These are phyloP conservation scores for Lecanosticta acicola DNA, from an alignment of 2,329 filamentous ascomycete species.

Conservation along the genomic window DNA sequence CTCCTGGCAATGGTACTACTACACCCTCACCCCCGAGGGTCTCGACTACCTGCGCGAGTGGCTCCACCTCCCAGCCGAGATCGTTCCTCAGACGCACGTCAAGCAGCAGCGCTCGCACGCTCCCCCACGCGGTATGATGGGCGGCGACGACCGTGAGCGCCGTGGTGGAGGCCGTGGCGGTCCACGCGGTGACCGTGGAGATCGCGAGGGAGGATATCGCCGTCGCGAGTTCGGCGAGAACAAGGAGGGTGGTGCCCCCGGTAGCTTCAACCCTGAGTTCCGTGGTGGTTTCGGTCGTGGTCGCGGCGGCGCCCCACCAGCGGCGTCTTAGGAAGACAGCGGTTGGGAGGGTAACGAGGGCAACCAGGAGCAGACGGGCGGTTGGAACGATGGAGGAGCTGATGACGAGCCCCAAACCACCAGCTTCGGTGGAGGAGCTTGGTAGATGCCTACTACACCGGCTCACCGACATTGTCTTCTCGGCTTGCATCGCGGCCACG, in stretches of 20 bases:
- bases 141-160: slow-evolving; percentile 71
- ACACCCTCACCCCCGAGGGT: slow-evolving; percentile 96
- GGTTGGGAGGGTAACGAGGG: slow-evolving; percentile 11
- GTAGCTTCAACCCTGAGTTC: slow-evolving; percentile 87
- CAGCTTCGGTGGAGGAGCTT: neutral
- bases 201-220: slow-evolving; percentile 62
- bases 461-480: no score
- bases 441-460: neutral
- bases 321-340: slow-evolving; percentile 36
- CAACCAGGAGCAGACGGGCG: neutral
- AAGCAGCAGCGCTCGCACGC: slow-evolving; percentile 99
- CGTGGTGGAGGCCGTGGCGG: slow-evolving; percentile 72
- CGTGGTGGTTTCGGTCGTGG: slow-evolving; percentile 55
- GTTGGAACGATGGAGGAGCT: neutral
- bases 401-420: neutral
- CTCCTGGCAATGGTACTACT: slow-evolving; percentile 99
- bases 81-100: slow-evolving; percentile 99
- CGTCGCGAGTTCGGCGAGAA: slow-evolving; percentile 60
- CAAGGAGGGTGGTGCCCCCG: slow-evolving; percentile 80
- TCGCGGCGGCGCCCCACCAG: slow-evolving; percentile 61
- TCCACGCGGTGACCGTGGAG: slow-evolving; percentile 59
- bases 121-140: slow-evolving; percentile 97
- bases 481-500: neutral
- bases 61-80: slow-evolving; percentile 99
- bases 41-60: slow-evolving; percentile 99